These are phyloP conservation scores for Alternaria angustiovoidea DNA, from an alignment of 2,329 filamentous ascomycete species.

Conservation along the genomic window DNA sequence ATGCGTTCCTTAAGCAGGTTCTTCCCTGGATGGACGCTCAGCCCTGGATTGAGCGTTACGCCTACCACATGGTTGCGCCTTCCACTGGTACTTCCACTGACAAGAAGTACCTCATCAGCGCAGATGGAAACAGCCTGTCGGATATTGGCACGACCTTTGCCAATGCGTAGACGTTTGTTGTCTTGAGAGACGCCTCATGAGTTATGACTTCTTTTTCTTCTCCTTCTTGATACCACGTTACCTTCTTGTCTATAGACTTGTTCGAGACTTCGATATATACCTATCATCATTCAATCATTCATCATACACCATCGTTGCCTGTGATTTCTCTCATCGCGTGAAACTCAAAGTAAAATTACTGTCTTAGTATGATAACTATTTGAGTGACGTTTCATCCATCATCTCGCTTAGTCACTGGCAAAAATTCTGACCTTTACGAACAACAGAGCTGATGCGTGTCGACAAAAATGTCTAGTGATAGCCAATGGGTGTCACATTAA, in stretches of 20 bases:
- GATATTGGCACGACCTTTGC: constrained; percentile 29
- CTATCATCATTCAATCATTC: neutral
- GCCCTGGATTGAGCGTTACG: constrained; percentile 46
- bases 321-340: neutral
- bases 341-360: neutral
- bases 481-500: no score
- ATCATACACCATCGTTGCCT: neutral
- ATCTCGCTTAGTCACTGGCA: no score
- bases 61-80: constrained; percentile 41
- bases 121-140: constrained; percentile 31
- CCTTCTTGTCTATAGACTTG: constrained; percentile 5
- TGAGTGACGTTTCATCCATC: no score
- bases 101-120: constrained; percentile 27
- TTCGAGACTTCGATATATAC: neutral
- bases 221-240: constrained; percentile 50
- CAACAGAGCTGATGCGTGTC: no score
- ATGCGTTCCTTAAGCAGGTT: constrained; percentile 42
- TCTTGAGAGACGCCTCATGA: constrained; percentile 9
- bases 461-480: no score
- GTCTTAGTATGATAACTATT: no score
- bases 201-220: constrained; percentile 13
- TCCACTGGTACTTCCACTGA: constrained; percentile 23
- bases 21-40: constrained; percentile 47
- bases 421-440: no score
- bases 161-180: constrained; percentile 5